phyloP scores from a whole-genome alignment of 2,329 filamentous ascomycete species.

The Fusarium torulosum region DNA sequence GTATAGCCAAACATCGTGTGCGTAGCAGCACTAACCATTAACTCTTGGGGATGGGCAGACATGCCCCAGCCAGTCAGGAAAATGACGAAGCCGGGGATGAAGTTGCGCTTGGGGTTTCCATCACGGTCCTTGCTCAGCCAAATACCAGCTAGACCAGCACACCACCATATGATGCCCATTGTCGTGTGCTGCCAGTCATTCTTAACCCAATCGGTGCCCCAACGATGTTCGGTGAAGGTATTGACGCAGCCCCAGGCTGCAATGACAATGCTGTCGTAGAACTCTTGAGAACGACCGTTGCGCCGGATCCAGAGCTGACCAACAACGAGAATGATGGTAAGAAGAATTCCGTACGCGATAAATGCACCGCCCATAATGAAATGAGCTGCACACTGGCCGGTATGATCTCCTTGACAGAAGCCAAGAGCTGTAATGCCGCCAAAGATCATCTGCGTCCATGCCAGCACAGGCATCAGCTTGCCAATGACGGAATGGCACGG shows the following conservation, averaged over 20 bases:
- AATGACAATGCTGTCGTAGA: conserved; percentile 93
- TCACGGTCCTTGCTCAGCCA: conserved; percentile 90
- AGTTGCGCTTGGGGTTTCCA: conserved; percentile 89
- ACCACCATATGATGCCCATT: conserved; percentile 99
- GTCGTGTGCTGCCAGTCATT: conserved; percentile 98
- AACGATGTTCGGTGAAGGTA: conserved; percentile 97
- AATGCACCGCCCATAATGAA: conserved; percentile 99
- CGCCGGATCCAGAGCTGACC: conserved; percentile 89
- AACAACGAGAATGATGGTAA: conserved; percentile 87
- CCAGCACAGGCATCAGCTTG: conserved; percentile 85
- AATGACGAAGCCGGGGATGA: conserved; percentile 92
- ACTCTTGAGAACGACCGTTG: conserved; percentile 91
- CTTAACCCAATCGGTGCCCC: conserved; percentile 88
- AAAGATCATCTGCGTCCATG: conserved; percentile 96
- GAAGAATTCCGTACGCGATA: conserved; percentile 89
- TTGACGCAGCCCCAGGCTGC: conserved; percentile 97
- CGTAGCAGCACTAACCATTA: conserved; percentile 87
- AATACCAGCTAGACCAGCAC: conserved; percentile 87
- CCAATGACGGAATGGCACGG: conserved; percentile 83
- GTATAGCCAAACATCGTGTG: conserved; percentile 94
- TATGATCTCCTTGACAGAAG: conserved; percentile 91
- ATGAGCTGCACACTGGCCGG: conserved; percentile 93
- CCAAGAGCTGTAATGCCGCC: conserved; percentile 92
- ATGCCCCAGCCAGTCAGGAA: conserved; percentile 95
- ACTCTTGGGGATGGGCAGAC: conserved; percentile 87